Evolutionary conservation across 2,329 filamentous ascomycete species (phyloP), one percentile per base, ranked within the genome.

Genomic region (Sphaerulina vaccinii): DNA sequence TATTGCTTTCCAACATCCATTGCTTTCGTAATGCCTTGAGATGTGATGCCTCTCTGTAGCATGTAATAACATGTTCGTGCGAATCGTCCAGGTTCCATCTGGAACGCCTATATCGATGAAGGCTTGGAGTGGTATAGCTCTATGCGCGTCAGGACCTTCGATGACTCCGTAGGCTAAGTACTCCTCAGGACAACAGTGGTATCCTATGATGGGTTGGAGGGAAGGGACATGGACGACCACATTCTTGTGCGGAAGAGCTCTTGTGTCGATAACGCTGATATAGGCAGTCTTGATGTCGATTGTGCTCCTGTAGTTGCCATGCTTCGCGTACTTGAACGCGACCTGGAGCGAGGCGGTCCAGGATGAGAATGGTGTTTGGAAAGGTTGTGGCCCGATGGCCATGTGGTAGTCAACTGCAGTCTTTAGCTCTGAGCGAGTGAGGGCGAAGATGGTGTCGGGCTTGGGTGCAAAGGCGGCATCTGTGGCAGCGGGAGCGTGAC

Each of bases 211-310:
- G n/a, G 16, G 19, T 21, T 16, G n/a, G 7, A 52, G 27, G 11
- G 22, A 19, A 6, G 29, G 42, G 13, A 48, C 43, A n/a, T 52
- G 50, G 10, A 48, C 15, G 21, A 52, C 48, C 4, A 18, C 13
- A 21, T 52, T 52, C 8, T 10, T 21, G 1, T 21, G 7, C 6
- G 18, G 10, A 8, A 53, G 22, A 19, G 23, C 38, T 38, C 21
- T 49, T 2, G 51, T 53, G 36, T 53, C 51, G 19, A 53, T 49
- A 16, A 53, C 33, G 16, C 44, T 45, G 44, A 53, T 53, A 24
- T 27, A 44, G 13, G n/a, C 11, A 13, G 2, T 9, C 22, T 37
- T 18, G n/a, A n/a, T n/a, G 11, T n/a, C 35, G 8, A 8, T 15
- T 6, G 6, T 6, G 6, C 6, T 5, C 41, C 15, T 33, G n/a